phyloP scores from a whole-genome alignment of 345 rosid species.

The Arabis hirsuta region DNA sequence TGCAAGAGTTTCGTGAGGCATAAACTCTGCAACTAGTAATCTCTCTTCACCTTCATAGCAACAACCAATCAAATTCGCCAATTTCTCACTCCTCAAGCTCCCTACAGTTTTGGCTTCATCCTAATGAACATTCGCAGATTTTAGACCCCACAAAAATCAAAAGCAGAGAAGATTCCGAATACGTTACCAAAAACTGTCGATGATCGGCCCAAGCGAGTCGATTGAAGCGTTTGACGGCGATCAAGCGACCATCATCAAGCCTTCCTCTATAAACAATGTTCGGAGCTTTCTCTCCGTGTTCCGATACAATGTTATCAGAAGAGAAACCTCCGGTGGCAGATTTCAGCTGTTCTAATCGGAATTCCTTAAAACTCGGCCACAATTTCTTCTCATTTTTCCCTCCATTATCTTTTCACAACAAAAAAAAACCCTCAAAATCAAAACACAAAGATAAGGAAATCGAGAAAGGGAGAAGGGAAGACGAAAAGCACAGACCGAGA shows the following conservation, averaged over 20 bases:
- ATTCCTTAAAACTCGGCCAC: conserved; percentile 79
- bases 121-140: conserved; percentile 42
- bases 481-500: conserved; percentile 52
- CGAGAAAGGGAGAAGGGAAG: neutral
- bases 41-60: conserved; percentile 92
- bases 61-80: conserved; percentile 90
- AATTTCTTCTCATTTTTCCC: conserved; percentile 51
- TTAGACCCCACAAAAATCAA: neutral
- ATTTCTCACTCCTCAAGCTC: conserved; percentile 77
- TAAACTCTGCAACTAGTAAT: conserved; percentile 87
- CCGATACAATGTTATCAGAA: conserved; percentile 87
- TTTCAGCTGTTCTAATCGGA: conserved; percentile 72
- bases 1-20: conserved; percentile 92
- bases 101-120: conserved; percentile 95
- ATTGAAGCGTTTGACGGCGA: conserved; percentile 93
- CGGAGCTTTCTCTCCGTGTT: conserved; percentile 97
- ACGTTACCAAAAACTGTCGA: conserved; percentile 80
- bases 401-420: conserved; percentile 58
- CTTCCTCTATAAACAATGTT: conserved; percentile 89
- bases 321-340: conserved; percentile 80
- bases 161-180: neutral
- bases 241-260: conserved; percentile 68
- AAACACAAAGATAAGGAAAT: too few relatives aligned
- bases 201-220: conserved; percentile 93
- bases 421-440: neutral